Conservation (phyloP, 139 green algal species). For the Pleodorina starrii region DNA sequence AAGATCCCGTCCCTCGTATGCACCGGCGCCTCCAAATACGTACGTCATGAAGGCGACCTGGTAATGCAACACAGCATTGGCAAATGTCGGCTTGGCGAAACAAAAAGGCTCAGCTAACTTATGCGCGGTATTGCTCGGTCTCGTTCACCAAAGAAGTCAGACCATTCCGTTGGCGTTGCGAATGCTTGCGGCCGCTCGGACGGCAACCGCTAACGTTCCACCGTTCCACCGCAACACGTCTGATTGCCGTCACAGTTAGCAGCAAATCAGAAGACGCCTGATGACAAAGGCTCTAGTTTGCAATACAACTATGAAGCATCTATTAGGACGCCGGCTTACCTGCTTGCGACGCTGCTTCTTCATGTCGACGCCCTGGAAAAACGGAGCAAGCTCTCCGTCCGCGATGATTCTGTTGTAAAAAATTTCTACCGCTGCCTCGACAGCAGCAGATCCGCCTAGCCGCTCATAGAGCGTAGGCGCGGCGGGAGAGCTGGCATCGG, state of each 20-base stretch:
- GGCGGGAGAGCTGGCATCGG: background rate
- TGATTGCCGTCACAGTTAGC: no score
- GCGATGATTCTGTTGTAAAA: constrained; percentile 32
- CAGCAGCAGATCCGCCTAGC: background rate
- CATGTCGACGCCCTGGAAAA: constrained; percentile 39
- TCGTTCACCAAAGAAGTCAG: no score
- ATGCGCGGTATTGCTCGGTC: no score
- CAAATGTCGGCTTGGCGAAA: no score
- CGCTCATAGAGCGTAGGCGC: constrained; percentile 21
- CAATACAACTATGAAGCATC: background rate
- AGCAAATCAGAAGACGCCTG: no score
- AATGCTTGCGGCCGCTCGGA: no score
- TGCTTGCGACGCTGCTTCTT: constrained; percentile 39
- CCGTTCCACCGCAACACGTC: no score
- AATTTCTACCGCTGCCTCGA: constrained; percentile 4
- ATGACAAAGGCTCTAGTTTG: background rate
- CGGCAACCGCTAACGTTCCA: no score
- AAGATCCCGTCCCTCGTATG: constrained; percentile 33
- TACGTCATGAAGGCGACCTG: constrained; percentile 45
- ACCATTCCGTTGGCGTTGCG: no score
- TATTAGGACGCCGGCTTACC: background rate
- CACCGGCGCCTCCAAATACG: constrained; percentile 33
- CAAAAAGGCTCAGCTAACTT: no score
- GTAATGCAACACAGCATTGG: no score
- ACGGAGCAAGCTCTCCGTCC: constrained; percentile 1